phyloP scores from a whole-genome alignment of 805 yeast genomes.

The Henningerozyma blattae region DNA sequence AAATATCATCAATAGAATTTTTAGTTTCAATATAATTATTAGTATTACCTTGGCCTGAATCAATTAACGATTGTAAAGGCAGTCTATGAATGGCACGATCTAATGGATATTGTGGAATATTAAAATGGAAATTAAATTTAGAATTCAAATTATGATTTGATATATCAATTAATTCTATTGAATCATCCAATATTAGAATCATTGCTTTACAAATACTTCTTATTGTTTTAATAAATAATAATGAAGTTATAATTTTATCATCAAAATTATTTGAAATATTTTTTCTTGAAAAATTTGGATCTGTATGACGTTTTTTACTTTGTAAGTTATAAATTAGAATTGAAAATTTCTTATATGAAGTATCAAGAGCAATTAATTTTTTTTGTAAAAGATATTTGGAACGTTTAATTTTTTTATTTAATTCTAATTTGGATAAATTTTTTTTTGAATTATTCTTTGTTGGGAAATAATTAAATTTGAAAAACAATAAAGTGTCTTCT shows the following conservation, averaged over 20 bases:
- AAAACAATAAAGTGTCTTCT: not conserved
- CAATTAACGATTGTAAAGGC: slow-evolving; percentile 32
- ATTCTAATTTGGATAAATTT: not conserved
- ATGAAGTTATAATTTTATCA: not conserved
- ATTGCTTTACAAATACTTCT: not conserved
- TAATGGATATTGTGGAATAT: slow-evolving; percentile 29
- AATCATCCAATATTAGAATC: not conserved
- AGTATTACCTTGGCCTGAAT: slow-evolving; percentile 36
- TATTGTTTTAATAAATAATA: not conserved
- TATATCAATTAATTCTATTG: not conserved
- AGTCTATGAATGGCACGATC: slow-evolving; percentile 29
- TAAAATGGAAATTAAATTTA: not conserved
- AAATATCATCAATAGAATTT: slow-evolving; percentile 34
- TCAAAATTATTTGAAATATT: too few relatives aligned
- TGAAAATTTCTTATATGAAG: not conserved
- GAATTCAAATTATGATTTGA: too few relatives aligned
- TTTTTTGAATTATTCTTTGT: not conserved
- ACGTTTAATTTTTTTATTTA: too few relatives aligned
- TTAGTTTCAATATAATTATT: slow-evolving; percentile 32
- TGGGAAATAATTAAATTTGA: not conserved
- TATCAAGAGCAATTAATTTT: not conserved
- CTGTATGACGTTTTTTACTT: not conserved
- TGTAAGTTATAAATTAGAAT: too few relatives aligned
- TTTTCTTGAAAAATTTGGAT: not conserved
- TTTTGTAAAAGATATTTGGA: not conserved